Evolutionary conservation across 305 asterid genomes (phyloP).

Genomic region (Ajuga reptans): DNA sequence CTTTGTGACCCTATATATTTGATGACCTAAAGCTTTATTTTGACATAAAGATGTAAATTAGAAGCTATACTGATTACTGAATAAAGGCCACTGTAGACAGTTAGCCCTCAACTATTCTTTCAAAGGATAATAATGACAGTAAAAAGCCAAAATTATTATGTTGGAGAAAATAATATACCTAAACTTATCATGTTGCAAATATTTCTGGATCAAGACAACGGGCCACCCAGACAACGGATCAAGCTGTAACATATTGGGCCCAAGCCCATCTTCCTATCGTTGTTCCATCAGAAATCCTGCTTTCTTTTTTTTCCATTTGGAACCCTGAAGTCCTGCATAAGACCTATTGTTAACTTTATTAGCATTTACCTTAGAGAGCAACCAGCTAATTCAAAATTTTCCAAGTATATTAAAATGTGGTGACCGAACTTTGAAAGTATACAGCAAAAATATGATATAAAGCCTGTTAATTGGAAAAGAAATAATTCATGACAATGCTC

Average conservation of each 20-base stretch:
- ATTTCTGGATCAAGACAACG: neutral
- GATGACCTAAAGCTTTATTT: neutral
- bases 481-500: neutral
- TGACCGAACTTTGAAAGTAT: neutral
- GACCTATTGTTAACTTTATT: neutral
- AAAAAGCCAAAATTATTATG: neutral
- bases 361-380: neutral
- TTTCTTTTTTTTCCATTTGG: neutral
- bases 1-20: neutral
- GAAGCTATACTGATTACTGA: neutral
- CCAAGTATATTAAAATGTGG: neutral
- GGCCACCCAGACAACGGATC: constrained; percentile 10
- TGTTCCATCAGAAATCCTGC: neutral
- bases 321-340: neutral
- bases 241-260: constrained; percentile 10
- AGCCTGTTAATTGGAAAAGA: neutral
- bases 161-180: neutral
- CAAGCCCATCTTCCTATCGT: neutral
- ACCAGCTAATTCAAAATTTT: neutral
- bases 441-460: neutral
- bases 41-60: neutral
- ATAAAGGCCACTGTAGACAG: neutral
- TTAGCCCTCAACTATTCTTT: neutral
- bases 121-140: neutral
- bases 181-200: neutral